These are phyloP conservation scores for Gilbertella persicaria DNA, from an alignment of 371 early-diverging fungal genomes.

Conservation along the genomic window DNA sequence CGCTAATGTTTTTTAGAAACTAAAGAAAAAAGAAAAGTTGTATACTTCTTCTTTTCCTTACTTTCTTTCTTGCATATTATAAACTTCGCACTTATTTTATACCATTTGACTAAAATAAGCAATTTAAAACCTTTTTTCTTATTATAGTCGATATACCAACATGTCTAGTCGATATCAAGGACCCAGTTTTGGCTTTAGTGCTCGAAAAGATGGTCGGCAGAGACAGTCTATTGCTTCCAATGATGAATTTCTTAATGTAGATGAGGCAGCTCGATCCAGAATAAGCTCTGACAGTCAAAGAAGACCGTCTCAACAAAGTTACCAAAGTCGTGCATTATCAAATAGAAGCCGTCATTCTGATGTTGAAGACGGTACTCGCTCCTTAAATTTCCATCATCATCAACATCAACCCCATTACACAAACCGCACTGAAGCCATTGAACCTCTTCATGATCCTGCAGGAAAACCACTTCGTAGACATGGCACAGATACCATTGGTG, in stretches of 20 bases:
- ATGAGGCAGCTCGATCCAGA: not conserved
- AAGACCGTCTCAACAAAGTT: not conserved
- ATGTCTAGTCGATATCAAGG: constrained; percentile 11
- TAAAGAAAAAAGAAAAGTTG: not conserved
- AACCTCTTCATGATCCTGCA: constrained; percentile 31
- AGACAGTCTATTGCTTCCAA: constrained; percentile 1
- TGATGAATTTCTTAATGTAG: not conserved
- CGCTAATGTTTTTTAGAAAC: not conserved
- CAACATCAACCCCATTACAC: not conserved
- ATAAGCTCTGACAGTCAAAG: not conserved
- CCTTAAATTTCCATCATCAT: too few species aligned
- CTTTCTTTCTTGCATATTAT: not conserved
- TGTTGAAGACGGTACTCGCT: not conserved
- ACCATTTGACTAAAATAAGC: constrained; percentile 4
- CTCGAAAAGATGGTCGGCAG: not conserved
- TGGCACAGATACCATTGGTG: constrained; percentile 51
- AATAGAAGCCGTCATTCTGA: not conserved
- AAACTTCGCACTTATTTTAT: not conserved
- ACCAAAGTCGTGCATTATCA: not conserved
- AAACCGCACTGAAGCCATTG: not conserved
- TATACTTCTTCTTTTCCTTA: not conserved
- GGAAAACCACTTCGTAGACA: constrained; percentile 40
- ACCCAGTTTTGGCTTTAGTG: constrained; percentile 2
- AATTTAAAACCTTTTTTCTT: constrained; percentile 2
- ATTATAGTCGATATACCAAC: not conserved